Percentiles rank a stretch among this genome's conserved stretches.
phyloP scores from a whole-genome alignment of 257 asterid genomes.

The Nicotiana obtusifolia region DNA sequence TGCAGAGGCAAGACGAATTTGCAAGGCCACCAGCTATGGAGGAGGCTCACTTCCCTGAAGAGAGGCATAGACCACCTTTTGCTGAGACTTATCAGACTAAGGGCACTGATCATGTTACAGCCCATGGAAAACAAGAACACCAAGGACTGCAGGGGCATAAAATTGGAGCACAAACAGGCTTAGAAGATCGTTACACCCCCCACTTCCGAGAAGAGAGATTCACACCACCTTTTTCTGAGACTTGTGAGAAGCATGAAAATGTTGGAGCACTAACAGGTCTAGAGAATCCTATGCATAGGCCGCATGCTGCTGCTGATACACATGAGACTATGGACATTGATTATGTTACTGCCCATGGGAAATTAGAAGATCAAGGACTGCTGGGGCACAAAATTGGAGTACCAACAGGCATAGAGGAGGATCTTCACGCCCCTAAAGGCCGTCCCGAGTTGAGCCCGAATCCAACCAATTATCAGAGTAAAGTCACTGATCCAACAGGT shows the following conservation, averaged over 20 bases:
- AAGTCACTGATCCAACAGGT: conserved; percentile 52
- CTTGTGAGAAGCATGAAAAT: neutral
- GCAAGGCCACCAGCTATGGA: conserved; percentile 8
- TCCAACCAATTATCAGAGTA: conserved; percentile 44
- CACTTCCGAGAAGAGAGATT: conserved; percentile 10
- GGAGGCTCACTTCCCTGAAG: conserved; percentile 13
- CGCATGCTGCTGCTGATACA: neutral
- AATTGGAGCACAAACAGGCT: conserved; percentile 16
- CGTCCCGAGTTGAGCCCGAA: neutral
- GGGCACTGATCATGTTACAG: neutral
- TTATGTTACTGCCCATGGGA: neutral
- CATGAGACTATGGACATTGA: neutral
- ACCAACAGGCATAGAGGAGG: conserved; percentile 25
- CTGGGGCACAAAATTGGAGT: conserved; percentile 19
- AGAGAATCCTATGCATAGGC: neutral
- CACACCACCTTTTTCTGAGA: neutral
- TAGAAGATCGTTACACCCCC: conserved; percentile 40
- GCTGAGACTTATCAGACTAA: neutral
- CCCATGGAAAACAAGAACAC: neutral
- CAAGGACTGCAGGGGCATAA: conserved; percentile 6
- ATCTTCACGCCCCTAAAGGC: conserved; percentile 32
- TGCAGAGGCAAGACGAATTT: conserved; percentile 7
- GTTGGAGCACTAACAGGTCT: conserved; percentile 18
- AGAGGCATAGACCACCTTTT: neutral
- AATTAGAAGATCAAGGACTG: neutral